Conservation (phyloP, 2,329 filamentous ascomycete species). For the Ceratocystis huliohia region DNA sequence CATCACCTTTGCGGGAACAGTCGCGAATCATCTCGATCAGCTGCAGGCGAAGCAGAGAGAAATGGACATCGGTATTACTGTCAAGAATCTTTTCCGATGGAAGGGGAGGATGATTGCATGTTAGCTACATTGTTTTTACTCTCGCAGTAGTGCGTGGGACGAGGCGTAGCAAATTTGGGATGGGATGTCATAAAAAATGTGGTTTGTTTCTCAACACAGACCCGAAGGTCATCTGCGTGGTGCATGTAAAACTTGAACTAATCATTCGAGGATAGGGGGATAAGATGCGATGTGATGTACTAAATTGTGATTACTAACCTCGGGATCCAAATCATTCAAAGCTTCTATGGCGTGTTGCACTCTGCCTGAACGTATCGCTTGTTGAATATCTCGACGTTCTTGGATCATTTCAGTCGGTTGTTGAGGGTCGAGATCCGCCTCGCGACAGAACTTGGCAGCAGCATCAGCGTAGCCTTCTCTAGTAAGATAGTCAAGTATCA, state of each 20-base stretch:
- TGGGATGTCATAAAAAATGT: conserved; percentile 34
- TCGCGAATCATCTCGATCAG: conserved; percentile 82
- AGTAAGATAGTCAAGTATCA: conserved; percentile 94
- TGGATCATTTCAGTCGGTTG: conserved; percentile 62
- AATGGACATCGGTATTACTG: conserved; percentile 68
- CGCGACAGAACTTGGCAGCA: conserved; percentile 82
- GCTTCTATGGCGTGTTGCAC: conserved; percentile 75
- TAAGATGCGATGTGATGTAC: conserved; percentile 11
- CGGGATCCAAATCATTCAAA: conserved; percentile 79
- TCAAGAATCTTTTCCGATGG: conserved; percentile 62
- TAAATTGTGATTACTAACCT: conserved; percentile 50
- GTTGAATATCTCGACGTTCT: conserved; percentile 68
- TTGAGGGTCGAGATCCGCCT: conserved; percentile 72
- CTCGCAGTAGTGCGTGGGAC: neutral
- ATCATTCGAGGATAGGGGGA: conserved; percentile 56
- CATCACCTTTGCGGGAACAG: conserved; percentile 54
- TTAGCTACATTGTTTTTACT: conserved; percentile 10
- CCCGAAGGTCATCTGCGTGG: conserved; percentile 83
- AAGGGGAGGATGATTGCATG: neutral
- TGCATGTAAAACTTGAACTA: conserved; percentile 95
- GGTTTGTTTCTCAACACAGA: conserved; percentile 80
- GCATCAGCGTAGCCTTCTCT: conserved; percentile 90
- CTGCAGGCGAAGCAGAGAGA: conserved; percentile 77
- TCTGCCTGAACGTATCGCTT: conserved; percentile 71
- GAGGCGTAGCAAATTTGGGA: neutral